phyloP scores from a whole-genome alignment of 768 basidiomycete genomes.

The Hericium coralloides region DNA sequence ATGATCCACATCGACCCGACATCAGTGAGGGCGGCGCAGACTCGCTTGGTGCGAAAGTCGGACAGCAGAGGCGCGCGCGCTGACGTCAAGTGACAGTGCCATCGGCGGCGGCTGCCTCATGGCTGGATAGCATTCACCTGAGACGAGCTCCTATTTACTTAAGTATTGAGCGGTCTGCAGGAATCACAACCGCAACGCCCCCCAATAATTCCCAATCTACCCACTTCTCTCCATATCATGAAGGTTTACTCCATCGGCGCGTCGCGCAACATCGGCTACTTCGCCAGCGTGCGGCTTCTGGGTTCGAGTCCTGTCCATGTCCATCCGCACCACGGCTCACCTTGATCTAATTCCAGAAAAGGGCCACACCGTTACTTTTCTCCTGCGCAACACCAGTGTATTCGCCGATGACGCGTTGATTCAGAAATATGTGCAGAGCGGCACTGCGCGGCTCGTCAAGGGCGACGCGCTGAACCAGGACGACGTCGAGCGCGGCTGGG shows the following conservation, averaged over 20 bases:
- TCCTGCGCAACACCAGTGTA: slow-evolving; percentile 41
- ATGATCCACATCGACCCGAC: no score
- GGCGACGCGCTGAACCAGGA: slow-evolving; percentile 51
- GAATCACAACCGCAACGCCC: no score
- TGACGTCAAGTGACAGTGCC: no score
- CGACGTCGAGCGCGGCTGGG: slow-evolving; percentile 47
- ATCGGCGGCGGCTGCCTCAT: no score
- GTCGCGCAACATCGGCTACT: slow-evolving; percentile 34
- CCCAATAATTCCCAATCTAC: no score
- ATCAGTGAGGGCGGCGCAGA: no score
- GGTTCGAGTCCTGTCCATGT: slow-evolving; percentile 9
- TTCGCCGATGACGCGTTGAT: slow-evolving; percentile 49
- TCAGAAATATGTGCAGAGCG: slow-evolving; percentile 39
- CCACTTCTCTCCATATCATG: slow-evolving; percentile 11
- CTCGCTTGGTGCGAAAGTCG: no score
- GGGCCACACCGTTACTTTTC: slow-evolving; percentile 54
- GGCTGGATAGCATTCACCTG: no score
- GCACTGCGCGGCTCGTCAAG: slow-evolving; percentile 44
- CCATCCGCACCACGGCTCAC: neutral
- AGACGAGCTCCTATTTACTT: no score
- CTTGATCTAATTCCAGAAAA: slow-evolving; percentile 27
- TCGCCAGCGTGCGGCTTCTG: slow-evolving; percentile 22
- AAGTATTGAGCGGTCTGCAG: no score
- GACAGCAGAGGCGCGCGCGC: no score
- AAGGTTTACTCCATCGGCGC: slow-evolving; percentile 26